Evolutionary conservation across 805 yeast genomes (phyloP).

Genomic region (Suhomyces faveliae): DNA sequence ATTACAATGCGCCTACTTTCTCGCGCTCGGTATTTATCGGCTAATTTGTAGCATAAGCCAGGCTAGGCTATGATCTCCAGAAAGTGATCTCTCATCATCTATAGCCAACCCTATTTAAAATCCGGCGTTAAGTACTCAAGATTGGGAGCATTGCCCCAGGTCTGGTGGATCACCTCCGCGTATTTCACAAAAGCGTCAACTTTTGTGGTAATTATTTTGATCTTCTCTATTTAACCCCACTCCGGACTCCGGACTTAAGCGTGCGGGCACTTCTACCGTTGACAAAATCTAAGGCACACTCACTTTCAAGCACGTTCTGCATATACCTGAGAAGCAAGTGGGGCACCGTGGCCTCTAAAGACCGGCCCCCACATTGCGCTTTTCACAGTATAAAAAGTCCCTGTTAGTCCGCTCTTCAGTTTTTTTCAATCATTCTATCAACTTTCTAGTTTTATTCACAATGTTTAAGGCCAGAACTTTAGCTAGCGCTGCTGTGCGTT

Average conservation of each 20-base stretch:
- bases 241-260: background rate
- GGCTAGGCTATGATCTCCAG: too few species aligned
- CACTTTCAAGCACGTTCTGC: too few species aligned
- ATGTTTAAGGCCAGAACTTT: constrained; percentile 4
- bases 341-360: background rate
- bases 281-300: too few species aligned
- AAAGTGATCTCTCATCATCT: background rate
- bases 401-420: background rate
- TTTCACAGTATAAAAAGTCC: background rate
- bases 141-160: background rate
- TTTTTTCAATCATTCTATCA: background rate
- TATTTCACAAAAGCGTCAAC: background rate
- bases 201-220: too few species aligned
- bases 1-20: too few species aligned
- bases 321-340: too few species aligned
- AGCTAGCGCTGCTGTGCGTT: background rate
- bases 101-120: background rate
- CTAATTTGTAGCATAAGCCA: too few species aligned
- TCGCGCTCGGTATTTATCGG: too few species aligned
- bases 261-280: background rate
- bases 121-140: background rate
- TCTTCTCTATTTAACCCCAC: background rate
- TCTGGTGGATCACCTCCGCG: background rate
- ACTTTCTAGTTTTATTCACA: background rate
- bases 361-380: background rate